These are phyloP conservation scores for Saccharomyces hybrid DNA, from an alignment of 1,139 yeast genomes.

Conservation along the genomic window DNA sequence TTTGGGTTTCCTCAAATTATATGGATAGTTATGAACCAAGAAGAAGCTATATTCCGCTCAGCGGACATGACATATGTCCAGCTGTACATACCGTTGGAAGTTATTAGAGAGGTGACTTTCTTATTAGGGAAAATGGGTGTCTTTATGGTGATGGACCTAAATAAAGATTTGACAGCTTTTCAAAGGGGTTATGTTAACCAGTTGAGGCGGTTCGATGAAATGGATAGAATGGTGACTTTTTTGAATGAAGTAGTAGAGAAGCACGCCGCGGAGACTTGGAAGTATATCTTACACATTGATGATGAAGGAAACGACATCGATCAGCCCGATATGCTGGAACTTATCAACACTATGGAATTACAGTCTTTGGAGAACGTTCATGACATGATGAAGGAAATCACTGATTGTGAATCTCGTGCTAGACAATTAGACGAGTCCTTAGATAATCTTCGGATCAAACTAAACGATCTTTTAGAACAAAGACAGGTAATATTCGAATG, in stretches of 20 bases:
- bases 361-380: constrained; percentile 39
- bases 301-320: constrained; percentile 15
- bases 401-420: constrained; percentile 38
- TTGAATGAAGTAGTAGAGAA: constrained; percentile 41
- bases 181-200: constrained; percentile 69
- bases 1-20: constrained; percentile 3
- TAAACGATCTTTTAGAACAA: constrained; percentile 39
- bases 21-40: constrained; percentile 11
- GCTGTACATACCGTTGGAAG: constrained; percentile 65
- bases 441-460: constrained; percentile 34
- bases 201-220: constrained; percentile 58
- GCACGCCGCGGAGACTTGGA: constrained; percentile 29
- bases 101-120: constrained; percentile 59
- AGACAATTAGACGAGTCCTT: constrained; percentile 40
- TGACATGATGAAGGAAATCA: constrained; percentile 36
- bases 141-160: constrained; percentile 64
- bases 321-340: constrained; percentile 8
- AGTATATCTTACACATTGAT: constrained; percentile 34
- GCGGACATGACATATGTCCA: constrained; percentile 79
- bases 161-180: constrained; percentile 58
- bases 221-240: constrained; percentile 55
- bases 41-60: constrained; percentile 37
- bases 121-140: constrained; percentile 57
- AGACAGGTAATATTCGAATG: constrained; percentile 43
- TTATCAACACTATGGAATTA: constrained; percentile 13